Base-by-base conservation (phyloP, 176 grass and related monocot genomes). In the Otatea glauca region DNA sequence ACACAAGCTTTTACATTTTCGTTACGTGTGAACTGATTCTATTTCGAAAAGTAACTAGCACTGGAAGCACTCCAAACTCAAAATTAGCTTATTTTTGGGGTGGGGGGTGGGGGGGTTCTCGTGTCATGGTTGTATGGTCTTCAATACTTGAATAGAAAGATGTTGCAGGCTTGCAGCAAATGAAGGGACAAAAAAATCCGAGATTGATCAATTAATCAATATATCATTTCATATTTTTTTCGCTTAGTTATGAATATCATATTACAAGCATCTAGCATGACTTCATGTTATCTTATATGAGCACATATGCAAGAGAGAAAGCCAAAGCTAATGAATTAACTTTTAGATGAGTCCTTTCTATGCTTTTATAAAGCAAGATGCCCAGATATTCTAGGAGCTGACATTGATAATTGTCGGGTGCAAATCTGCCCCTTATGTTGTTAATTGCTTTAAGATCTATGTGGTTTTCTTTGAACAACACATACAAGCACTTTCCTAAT, bases 381-480 rank as follows among this genome's bases (percentile, higher is more conserved):
- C 41, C 50, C 3, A 67, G 43, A 67, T 79, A 65, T n/a, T 79
- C 18, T n/a, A 50, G 61, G 24, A 77, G 2, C 73, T 77, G 72
- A 29, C 16, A 51, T 29, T 61, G 47, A 21, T 21, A 45, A 72
- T 53, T 66, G 23, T 54, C 0, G 8, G 35, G 14, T 66, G 65
- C 74, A 47, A 68, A 61, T 11, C 18, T 70, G 50, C 11, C 37
- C 17, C 18, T 68, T 78, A 25, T 70, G 14, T 6, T 85, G 39
- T 62, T 62, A 43, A 47, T 69, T 85, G 7, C 53, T 42, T 80
- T 18, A 16, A 67, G 49, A 55, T 53, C 48, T 29, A 5, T 27
- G 8, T 87, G 38, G 48, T 76, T 69, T 11, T 85, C 14, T 9
- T 75, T 83, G 76, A 55, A 29, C 20, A 21, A 76, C 13, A 50